Conservation (phyloP, 176 grass and related monocot genomes). For the Eragrostis nindensis region DNA sequence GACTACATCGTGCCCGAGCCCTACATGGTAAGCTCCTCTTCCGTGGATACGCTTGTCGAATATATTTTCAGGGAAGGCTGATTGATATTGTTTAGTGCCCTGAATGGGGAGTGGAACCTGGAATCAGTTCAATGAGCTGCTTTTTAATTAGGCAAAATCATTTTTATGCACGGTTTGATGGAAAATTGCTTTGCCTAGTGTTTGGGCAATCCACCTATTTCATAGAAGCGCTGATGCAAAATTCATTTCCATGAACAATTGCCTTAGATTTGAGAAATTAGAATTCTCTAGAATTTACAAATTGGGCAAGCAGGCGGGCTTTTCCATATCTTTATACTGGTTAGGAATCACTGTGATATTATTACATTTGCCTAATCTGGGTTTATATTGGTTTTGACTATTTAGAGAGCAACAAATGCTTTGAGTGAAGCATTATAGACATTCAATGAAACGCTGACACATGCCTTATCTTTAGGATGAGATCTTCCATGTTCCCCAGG, state of each 20-base stretch:
- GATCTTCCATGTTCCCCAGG: conserved; percentile 96
- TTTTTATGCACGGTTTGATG: background rate
- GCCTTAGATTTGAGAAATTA: background rate
- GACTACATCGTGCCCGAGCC: conserved; percentile 64
- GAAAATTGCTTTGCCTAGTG: background rate
- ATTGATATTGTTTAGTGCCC: background rate
- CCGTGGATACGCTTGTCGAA: background rate
- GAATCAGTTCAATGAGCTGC: background rate
- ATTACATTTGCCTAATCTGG: background rate
- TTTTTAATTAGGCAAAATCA: background rate
- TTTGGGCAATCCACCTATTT: background rate
- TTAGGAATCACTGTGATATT: background rate
- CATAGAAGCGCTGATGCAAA: background rate
- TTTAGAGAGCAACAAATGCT: conserved; percentile 10
- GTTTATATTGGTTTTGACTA: conserved; percentile 20
- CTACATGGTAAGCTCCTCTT: conserved; percentile 68
- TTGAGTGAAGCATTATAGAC: conserved; percentile 15
- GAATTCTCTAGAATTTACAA: conserved; percentile 3
- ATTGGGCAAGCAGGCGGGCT: background rate
- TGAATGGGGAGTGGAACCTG: background rate
- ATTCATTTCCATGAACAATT: background rate
- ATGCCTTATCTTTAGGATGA: conserved; percentile 66
- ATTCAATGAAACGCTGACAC: conserved; percentile 4
- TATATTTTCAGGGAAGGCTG: background rate
- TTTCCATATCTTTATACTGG: background rate